Conservation (phyloP, 176 grass and related monocot genomes). For the Oryza australiensis region DNA sequence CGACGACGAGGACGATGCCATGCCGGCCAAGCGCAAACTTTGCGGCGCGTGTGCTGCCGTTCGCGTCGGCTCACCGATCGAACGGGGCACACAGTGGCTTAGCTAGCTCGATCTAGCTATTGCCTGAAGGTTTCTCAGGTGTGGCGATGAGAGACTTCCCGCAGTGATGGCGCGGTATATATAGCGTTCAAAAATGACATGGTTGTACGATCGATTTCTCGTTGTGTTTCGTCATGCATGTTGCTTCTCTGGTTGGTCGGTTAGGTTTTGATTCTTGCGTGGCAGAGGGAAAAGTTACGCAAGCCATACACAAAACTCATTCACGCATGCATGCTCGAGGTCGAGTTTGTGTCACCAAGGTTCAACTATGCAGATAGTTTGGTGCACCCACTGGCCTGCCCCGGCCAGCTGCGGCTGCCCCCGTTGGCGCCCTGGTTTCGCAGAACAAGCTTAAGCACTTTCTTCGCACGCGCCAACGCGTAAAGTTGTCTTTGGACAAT, state of each 20-base stretch:
- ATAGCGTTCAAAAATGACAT: not conserved
- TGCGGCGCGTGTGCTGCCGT: not conserved
- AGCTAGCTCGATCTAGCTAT: not conserved
- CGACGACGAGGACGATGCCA: conserved; percentile 25
- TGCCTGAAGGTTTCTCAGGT: conserved; percentile 11
- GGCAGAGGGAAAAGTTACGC: not conserved
- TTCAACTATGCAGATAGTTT: conserved; percentile 53
- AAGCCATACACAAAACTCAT: not conserved
- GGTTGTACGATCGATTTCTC: not conserved
- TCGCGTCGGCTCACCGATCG: not conserved
- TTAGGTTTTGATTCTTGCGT: conserved; percentile 58
- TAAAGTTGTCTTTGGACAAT: not conserved
- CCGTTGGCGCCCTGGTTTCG: conserved; percentile 23
- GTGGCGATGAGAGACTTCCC: conserved; percentile 30
- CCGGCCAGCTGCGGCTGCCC: not conserved
- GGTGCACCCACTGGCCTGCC: conserved; percentile 67
- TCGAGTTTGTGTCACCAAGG: not conserved
- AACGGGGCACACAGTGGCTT: not conserved
- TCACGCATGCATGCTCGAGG: not conserved
- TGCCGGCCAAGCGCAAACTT: not conserved
- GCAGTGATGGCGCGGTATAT: conserved; percentile 1
- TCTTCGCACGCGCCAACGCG: conserved; percentile 32
- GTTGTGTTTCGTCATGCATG: not conserved
- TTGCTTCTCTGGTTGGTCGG: conserved; percentile 47
- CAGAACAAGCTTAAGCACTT: not conserved